Evolutionary conservation across 2,329 filamentous ascomycete species (phyloP).

Genomic region (Dactylellina cionopaga): DNA sequence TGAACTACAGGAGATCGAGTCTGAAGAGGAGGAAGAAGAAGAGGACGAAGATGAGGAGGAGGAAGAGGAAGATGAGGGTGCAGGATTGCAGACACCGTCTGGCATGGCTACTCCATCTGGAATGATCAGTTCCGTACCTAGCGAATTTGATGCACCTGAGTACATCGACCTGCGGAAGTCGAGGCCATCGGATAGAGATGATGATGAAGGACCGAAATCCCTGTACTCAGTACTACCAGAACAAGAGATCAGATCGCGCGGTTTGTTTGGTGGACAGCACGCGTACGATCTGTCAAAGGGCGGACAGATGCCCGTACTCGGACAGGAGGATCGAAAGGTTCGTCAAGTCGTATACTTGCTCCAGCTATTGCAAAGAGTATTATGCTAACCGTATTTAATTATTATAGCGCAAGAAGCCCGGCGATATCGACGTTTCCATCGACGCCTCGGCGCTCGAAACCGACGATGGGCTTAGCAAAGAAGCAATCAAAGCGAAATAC

Average conservation of each 20-base stretch:
- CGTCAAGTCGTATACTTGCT: background rate
- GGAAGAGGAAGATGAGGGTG: conserved; percentile 70
- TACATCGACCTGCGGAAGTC: conserved; percentile 86
- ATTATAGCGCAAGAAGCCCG: conserved; percentile 82
- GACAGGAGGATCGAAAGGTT: conserved; percentile 78
- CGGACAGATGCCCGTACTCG: conserved; percentile 75
- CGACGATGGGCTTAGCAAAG: conserved; percentile 82
- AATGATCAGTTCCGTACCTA: conserved; percentile 80
- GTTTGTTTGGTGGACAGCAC: conserved; percentile 95
- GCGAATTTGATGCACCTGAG: conserved; percentile 68
- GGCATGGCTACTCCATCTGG: conserved; percentile 84
- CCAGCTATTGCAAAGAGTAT: background rate
- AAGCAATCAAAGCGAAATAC: conserved; percentile 81
- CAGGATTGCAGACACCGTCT: conserved; percentile 76
- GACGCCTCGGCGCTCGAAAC: conserved; percentile 82
- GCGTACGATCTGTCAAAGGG: conserved; percentile 83
- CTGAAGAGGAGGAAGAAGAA: conserved; percentile 76
- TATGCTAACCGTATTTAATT: background rate
- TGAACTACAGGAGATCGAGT: conserved; percentile 67
- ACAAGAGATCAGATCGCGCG: conserved; percentile 82
- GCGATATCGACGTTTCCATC: conserved; percentile 91
- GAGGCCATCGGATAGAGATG: conserved; percentile 67
- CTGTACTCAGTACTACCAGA: conserved; percentile 93
- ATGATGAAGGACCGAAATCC: conserved; percentile 70
- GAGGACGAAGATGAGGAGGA: conserved; percentile 73